Base-by-base conservation (phyloP, 169 alveolate genomes). In the Eimeria maxima region DNA sequence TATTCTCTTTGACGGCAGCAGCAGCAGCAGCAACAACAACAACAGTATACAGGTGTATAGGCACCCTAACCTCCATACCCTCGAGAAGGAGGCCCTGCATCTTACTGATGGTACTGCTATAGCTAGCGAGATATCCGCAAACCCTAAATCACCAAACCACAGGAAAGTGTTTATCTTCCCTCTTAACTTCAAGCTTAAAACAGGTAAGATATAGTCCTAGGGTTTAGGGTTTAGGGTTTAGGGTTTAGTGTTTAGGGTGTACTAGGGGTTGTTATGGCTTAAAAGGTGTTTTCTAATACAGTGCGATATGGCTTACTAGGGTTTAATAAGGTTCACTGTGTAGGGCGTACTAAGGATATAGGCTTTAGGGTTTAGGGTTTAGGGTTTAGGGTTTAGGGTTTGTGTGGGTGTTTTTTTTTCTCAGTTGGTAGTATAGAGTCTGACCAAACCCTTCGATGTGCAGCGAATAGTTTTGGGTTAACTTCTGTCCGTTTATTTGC, bases 401-500 rank as follows among this genome's bases (percentile, higher is more conserved):
- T 33, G 83, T 13, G 50, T 6, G 47, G 27, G 29, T 7, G n/a
- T n/a, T 44, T 44, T 80, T 29, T 45, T 20, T 57, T 24, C 44
- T 22, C 90, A 80, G 90, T 63, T 5, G 90, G 90, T 18, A 71
- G 69, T 22, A 6, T 50, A 10, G 71, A 24, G 42, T 44, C 50
- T 80, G 90, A 80, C 7, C 33, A 69, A 3, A 27, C 90, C 14
- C 8, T 47, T 29, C 90, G 90, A 11, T 80, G 90, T 45, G 20
- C 65, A 4, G 71, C 90, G 53, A 80, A 27, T 29, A 11, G 90
- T 47, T 80, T 80, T 50, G 90, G 90, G 3, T 20, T 63, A 22
- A 45, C 90, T n/a, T 47, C 71, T 18, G 90, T 80, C 2, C 90
- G 90, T 16, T 63, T 80, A 20, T 80, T 80, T 80, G 90, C 73